A percentile compares a stretch with the other conserved stretches of the same genome.
Evolutionary conservation across 2,329 filamentous ascomycete species (phyloP).

Genomic region (Alternaria atra): DNA sequence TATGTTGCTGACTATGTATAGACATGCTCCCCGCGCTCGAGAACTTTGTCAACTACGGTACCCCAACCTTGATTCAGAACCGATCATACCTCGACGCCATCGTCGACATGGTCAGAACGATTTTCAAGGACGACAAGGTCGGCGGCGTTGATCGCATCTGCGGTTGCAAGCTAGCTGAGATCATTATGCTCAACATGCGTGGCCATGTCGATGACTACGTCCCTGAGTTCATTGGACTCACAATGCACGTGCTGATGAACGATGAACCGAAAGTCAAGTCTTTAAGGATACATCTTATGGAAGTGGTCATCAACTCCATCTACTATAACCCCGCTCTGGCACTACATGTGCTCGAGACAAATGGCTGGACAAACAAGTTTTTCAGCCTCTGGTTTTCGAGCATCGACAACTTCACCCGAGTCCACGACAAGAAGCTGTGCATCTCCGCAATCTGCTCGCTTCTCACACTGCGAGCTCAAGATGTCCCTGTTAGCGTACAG

Average conservation of each 20-base stretch:
- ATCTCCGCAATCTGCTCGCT: slow-evolving; percentile 92
- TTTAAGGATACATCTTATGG: slow-evolving; percentile 95
- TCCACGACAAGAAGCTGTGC: slow-evolving; percentile 98
- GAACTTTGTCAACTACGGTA: slow-evolving; percentile 96
- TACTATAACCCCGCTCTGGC: slow-evolving; percentile 94
- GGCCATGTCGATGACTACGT: slow-evolving; percentile 89
- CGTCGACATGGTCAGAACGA: slow-evolving; percentile 92
- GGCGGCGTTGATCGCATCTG: slow-evolving; percentile 95
- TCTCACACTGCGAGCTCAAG: slow-evolving; percentile 78
- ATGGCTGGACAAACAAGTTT: slow-evolving; percentile 98
- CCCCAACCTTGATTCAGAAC: slow-evolving; percentile 80
- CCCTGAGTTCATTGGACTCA: slow-evolving; percentile 85
- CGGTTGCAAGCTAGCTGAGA: slow-evolving; percentile 96
- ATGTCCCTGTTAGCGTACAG: slow-evolving; percentile 91
- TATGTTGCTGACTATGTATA: slow-evolving; percentile 29
- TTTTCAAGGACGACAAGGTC: slow-evolving; percentile 92
- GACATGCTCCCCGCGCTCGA: slow-evolving; percentile 98
- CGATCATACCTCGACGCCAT: slow-evolving; percentile 87
- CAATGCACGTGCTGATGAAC: slow-evolving; percentile 81
- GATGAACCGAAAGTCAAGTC: slow-evolving; percentile 88
- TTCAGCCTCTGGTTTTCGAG: slow-evolving; percentile 98
- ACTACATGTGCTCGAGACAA: slow-evolving; percentile 85
- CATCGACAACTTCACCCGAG: slow-evolving; percentile 90
- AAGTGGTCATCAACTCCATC: slow-evolving; percentile 97
- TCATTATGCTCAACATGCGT: slow-evolving; percentile 93